Evolutionary conservation across 768 basidiomycete genomes (phyloP).

Genomic region (Trametes elegans): DNA sequence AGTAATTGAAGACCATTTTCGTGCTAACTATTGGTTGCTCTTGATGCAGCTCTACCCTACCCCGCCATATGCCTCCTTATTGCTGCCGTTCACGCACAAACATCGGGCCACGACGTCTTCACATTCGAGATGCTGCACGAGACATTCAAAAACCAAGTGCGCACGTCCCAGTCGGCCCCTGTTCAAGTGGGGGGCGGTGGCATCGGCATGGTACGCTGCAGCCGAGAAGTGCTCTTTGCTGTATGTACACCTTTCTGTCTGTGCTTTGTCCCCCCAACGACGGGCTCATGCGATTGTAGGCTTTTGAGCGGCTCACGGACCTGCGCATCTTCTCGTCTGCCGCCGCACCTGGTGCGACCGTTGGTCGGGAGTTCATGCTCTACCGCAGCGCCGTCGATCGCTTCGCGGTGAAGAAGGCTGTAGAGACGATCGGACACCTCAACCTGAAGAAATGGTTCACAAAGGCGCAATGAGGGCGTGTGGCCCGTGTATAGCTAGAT

Average conservation of each 20-base stretch:
- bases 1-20: background rate
- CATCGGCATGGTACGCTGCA: conserved; percentile 71
- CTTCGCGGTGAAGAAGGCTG: conserved; percentile 62
- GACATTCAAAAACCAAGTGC: conserved; percentile 71
- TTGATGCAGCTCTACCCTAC: conserved; percentile 68
- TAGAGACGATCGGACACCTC: conserved; percentile 64
- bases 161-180: conserved; percentile 69
- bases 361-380: conserved; percentile 70
- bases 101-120: conserved; percentile 73
- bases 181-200: conserved; percentile 70
- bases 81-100: conserved; percentile 74
- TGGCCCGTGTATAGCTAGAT: background rate
- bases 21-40: background rate
- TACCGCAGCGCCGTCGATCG: conserved; percentile 67
- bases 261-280: background rate
- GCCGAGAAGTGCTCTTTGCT: conserved; percentile 59
- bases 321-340: conserved; percentile 55
- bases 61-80: conserved; percentile 82
- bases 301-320: conserved; percentile 68
- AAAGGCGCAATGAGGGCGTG: conserved; percentile 43
- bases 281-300: conserved; percentile 41
- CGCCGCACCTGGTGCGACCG: conserved; percentile 44
- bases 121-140: conserved; percentile 93
- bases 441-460: conserved; percentile 78
- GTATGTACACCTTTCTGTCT: conserved; percentile 41